Percentiles rank a stretch among this genome's conserved stretches.
These are phyloP conservation scores for Alloteropsis semialata DNA, from an alignment of 176 grass and related monocot genomes.

Conservation along the genomic window DNA sequence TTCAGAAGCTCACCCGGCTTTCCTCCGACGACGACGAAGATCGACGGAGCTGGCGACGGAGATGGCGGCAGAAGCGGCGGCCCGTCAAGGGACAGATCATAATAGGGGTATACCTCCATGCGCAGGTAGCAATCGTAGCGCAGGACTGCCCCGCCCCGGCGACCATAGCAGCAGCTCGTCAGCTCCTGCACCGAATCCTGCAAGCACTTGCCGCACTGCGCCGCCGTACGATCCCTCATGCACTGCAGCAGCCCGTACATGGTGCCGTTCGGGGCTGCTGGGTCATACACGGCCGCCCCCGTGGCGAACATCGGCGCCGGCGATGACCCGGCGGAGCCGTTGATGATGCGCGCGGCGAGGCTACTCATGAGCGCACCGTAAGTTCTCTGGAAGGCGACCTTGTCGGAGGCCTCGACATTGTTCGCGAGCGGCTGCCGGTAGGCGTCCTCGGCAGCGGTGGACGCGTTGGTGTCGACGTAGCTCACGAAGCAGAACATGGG, in stretches of 20 bases:
- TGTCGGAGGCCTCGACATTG: background rate
- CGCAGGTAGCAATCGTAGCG: conserved; percentile 41
- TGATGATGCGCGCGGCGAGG: background rate
- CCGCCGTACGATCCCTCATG: conserved; percentile 32
- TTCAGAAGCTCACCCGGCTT: background rate
- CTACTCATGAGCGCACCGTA: background rate
- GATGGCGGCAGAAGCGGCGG: background rate
- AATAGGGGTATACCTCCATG: conserved; percentile 8
- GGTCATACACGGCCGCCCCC: conserved; percentile 23
- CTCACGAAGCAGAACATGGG: background rate
- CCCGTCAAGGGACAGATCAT: background rate
- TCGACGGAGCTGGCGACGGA: background rate
- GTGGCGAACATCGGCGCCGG: conserved; percentile 31
- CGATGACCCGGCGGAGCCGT: background rate
- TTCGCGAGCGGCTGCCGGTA: background rate
- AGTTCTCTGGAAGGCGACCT: background rate
- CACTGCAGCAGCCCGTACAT: conserved; percentile 53
- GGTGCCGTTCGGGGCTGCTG: background rate
- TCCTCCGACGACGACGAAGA: background rate
- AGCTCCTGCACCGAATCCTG: background rate
- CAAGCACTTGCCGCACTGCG: conserved; percentile 39
- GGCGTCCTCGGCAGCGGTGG: background rate
- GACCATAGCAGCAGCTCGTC: background rate
- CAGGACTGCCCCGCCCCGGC: conserved; percentile 7
- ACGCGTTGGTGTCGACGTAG: background rate